phyloP scores from a whole-genome alignment of 345 rosid species.

The Arabis hirsuta region DNA sequence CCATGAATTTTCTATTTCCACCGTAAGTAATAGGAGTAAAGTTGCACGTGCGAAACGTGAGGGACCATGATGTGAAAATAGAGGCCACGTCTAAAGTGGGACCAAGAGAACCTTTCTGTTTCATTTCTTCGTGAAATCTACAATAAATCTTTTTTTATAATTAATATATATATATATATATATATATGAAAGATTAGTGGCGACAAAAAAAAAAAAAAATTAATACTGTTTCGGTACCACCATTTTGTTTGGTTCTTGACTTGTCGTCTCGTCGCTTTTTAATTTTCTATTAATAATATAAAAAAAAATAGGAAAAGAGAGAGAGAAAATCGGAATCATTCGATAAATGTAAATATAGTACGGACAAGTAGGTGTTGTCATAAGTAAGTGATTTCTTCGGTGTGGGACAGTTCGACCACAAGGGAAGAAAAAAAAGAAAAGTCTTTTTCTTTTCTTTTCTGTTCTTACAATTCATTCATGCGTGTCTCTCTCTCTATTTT shows the following conservation, averaged over 20 bases:
- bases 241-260: slow-evolving; percentile 42
- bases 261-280: slow-evolving; percentile 47
- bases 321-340: slow-evolving; percentile 38
- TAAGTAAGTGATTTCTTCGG: slow-evolving; percentile 37
- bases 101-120: slow-evolving; percentile 39
- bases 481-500: slow-evolving; percentile 10
- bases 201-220: background rate
- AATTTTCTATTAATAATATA: slow-evolving; percentile 16
- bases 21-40: background rate
- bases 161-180: no score
- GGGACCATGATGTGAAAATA: slow-evolving; percentile 36
- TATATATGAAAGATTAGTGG: no score
- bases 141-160: background rate
- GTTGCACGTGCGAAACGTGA: slow-evolving; percentile 43
- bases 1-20: background rate
- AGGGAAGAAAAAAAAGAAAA: background rate
- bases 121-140: slow-evolving; percentile 30
- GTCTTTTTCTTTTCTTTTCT: background rate
- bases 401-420: slow-evolving; percentile 46
- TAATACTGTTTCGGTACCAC: slow-evolving; percentile 44
- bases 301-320: background rate
- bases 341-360: slow-evolving; percentile 49
- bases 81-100: slow-evolving; percentile 41
- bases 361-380: slow-evolving; percentile 57
- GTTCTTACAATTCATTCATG: slow-evolving; percentile 23